These are phyloP conservation scores for Akanthomyces uredinophilus DNA, from an alignment of 2,329 filamentous ascomycete genomes.

Conservation along the genomic window DNA sequence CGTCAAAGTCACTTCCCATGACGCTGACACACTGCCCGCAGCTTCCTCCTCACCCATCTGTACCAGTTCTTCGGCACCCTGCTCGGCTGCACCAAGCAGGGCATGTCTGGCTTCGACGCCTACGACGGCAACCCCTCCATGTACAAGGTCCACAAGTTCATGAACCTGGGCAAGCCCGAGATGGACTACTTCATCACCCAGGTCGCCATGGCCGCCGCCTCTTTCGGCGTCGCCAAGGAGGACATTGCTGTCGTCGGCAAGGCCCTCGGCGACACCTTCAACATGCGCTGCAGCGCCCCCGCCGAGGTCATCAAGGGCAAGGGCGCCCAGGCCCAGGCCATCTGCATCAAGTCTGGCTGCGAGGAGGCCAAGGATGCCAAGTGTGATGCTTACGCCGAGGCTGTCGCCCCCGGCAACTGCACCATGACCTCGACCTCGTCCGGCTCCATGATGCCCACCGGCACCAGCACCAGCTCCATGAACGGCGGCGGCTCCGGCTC, in stretches of 20 bases:
- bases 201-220: constrained; percentile 50
- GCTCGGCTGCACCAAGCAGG: constrained; percentile 49
- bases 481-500: constrained; percentile 16
- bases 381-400: constrained; percentile 40
- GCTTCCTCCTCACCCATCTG: constrained; percentile 54
- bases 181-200: constrained; percentile 56
- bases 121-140: constrained; percentile 43
- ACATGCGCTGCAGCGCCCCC: constrained; percentile 44
- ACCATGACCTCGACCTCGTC: constrained; percentile 7
- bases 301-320: constrained; percentile 40
- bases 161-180: constrained; percentile 48
- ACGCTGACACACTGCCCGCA: constrained; percentile 19
- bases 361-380: constrained; percentile 39
- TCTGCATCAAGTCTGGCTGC: constrained; percentile 49
- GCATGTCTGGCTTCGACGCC: constrained; percentile 42
- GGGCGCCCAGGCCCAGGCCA: constrained; percentile 45
- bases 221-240: constrained; percentile 51
- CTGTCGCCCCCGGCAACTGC: constrained; percentile 19
- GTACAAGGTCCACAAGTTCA: constrained; percentile 55
- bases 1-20: background rate
- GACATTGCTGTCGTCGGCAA: constrained; percentile 46
- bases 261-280: constrained; percentile 47
- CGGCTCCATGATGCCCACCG: constrained; percentile 17
- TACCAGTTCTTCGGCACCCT: constrained; percentile 58
- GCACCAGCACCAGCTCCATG: constrained; percentile 23